These are phyloP conservation scores for Luffa aegyptiaca DNA, from an alignment of 306 rosid genomes.

Conservation along the genomic window DNA sequence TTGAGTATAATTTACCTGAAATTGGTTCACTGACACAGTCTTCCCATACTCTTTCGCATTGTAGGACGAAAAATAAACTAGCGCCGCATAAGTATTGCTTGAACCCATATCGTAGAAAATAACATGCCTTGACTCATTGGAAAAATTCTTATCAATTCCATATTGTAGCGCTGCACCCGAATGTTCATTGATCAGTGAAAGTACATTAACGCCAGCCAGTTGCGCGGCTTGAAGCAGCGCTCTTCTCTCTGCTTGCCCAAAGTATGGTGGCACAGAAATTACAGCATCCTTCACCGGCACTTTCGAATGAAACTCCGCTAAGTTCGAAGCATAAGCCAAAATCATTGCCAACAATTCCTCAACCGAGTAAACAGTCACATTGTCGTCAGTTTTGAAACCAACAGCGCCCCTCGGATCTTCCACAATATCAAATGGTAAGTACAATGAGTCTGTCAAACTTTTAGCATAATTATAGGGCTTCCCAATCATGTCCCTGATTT, in stretches of 20 bases:
- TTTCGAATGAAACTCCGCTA: slow-evolving; percentile 89
- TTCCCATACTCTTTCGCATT: slow-evolving; percentile 74
- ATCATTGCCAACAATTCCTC: slow-evolving; percentile 86
- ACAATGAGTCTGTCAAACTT: slow-evolving; percentile 44
- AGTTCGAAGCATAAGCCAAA: slow-evolving; percentile 46
- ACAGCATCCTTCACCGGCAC: slow-evolving; percentile 69
- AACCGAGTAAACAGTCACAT: slow-evolving; percentile 34
- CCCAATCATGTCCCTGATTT: slow-evolving; percentile 65
- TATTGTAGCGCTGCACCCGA: slow-evolving; percentile 97
- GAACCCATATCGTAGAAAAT: slow-evolving; percentile 96
- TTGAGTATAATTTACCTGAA: slow-evolving; percentile 45
- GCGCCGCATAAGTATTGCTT: slow-evolving; percentile 80
- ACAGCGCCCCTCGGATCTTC: slow-evolving; percentile 58
- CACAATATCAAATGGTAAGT: slow-evolving; percentile 55
- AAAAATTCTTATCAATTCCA: slow-evolving; percentile 91
- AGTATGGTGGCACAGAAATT: slow-evolving; percentile 82
- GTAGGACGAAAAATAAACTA: slow-evolving; percentile 74
- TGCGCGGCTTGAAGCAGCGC: slow-evolving; percentile 77
- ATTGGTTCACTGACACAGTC: slow-evolving; percentile 70
- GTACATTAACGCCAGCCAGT: slow-evolving; percentile 73
- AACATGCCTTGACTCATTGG: slow-evolving; percentile 73
- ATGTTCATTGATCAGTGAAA: slow-evolving; percentile 78
- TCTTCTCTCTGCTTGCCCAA: slow-evolving; percentile 85
- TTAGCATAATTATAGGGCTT: slow-evolving; percentile 47
- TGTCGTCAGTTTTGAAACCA: slow-evolving; percentile 42